A percentile compares a stretch with the other conserved stretches of the same genome.
Evolutionary conservation across 306 rosid species (phyloP).

Genomic region (Medicago truncatula): DNA sequence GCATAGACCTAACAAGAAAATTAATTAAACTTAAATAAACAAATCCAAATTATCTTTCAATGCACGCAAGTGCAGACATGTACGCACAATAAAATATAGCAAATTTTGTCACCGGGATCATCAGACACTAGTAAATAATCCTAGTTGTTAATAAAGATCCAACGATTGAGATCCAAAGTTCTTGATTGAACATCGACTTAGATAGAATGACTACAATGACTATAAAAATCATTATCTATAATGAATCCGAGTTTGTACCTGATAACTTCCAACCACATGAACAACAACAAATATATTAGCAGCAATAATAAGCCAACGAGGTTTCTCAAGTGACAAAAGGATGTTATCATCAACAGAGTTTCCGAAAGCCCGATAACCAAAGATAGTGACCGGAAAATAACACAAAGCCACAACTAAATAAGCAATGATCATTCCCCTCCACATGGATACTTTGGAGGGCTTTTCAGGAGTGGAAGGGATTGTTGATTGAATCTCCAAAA

Average conservation of each 20-base stretch:
- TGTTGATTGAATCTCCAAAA: conserved; percentile 89
- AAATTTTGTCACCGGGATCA: not conserved
- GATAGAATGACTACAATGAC: not conserved
- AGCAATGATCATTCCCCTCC: conserved; percentile 70
- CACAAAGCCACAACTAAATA: conserved; percentile 75
- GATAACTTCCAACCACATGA: conserved; percentile 88
- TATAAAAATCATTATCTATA: not conserved
- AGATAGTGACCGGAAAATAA: conserved; percentile 75
- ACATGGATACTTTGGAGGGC: conserved; percentile 89
- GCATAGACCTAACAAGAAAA: conserved; percentile 60
- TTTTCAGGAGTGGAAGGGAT: conserved; percentile 92
- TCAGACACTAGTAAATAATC: not conserved
- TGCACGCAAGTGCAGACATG: no score
- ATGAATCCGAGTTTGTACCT: conserved; percentile 49
- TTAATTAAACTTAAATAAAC: not conserved
- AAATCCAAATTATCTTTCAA: not conserved
- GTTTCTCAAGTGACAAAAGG: conserved; percentile 68
- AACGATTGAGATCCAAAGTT: not conserved
- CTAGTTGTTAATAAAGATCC: not conserved
- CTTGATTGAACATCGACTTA: not conserved
- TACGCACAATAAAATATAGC: not conserved
- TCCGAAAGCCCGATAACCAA: conserved; percentile 78
- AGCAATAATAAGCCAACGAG: conserved; percentile 68
- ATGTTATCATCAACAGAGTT: conserved; percentile 63
- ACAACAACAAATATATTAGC: conserved; percentile 82